Evolutionary conservation across 129 eudicot genomes (phyloP).

Genomic region (Pittosporum tobira): DNA sequence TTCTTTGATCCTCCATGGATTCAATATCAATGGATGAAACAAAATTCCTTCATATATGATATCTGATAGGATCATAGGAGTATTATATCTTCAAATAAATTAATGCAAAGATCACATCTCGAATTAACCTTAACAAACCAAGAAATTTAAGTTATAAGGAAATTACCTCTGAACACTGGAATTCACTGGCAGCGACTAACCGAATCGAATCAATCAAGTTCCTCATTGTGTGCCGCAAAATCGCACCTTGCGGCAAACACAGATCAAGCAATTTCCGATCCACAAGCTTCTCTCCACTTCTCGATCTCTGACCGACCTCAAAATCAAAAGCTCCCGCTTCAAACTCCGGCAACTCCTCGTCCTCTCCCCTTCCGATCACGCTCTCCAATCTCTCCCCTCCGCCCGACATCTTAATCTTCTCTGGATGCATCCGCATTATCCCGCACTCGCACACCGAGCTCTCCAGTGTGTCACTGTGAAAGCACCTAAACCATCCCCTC

Average conservation of each 20-base stretch:
- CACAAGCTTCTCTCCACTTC: constrained; percentile 33
- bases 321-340: constrained; percentile 71
- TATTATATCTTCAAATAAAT: too few relatives aligned
- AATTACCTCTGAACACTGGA: constrained; percentile 56
- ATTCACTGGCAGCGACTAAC: constrained; percentile 34
- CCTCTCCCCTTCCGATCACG: constrained; percentile 78
- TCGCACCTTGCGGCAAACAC: constrained; percentile 29
- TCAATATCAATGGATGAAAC: too few relatives aligned
- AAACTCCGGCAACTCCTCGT: constrained; percentile 70
- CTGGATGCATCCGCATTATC: constrained; percentile 63
- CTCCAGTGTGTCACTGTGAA: constrained; percentile 53
- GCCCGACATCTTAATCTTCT: constrained; percentile 51
- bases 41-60: too few relatives aligned
- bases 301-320: constrained; percentile 14
- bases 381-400: constrained; percentile 91
- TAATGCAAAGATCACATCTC: neutral
- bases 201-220: constrained; percentile 46
- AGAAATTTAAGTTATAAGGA: too few relatives aligned
- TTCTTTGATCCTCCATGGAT: too few relatives aligned
- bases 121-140: neutral
- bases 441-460: constrained; percentile 84
- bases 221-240: constrained; percentile 62
- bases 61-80: too few relatives aligned
- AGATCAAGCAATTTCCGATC: constrained; percentile 36
- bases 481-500: constrained; percentile 69